Base-by-base conservation (phyloP, 176 grass and related monocot species). In the Avena eriantha region DNA sequence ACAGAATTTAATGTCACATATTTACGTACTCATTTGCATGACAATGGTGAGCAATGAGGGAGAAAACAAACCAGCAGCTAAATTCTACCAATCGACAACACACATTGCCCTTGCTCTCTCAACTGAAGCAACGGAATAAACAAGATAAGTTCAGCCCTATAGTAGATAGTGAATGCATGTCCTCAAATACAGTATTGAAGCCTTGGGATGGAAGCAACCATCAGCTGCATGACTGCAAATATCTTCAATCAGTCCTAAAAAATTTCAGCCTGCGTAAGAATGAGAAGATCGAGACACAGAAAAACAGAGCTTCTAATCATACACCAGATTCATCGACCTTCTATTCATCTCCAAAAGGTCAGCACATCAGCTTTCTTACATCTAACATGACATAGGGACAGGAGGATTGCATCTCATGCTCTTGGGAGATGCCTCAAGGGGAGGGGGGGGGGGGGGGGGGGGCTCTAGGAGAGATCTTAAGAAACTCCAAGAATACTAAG, bases 401-500 rank as follows among this genome's bases (percentile, higher is more conserved):
- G n/a, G 84, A 76, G 9, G 80, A 84, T 87, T 90, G 90, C 90
- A 81, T 90, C 23, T 92, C 90, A 81, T 85, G 64, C 61, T 78
- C 86, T 72, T 91, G 84, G 90, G 90, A 92, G 77, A 89, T 92
- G 82, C 87, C 82, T 82, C 90, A 79, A 83, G 89, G 90, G 29
- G 29, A 29, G 29, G 29, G 29, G 29, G 35, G 93, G 89, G 90
- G 29, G 29, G 2, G 29, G 29, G 29, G 29, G 35, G 93, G 93
- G 1, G 91, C 93, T 61, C 83, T 95, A 55, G 93, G 93, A 8
- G 93, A 93, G 79, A 95, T 95, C 29, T 90, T 95, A 84, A 80
- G 83, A 18, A 93, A 93, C 60, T 86, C 90, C 77, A 93, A 83
- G 74, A 80, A 79, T 56, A 61, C 23, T 12, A 86, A 91, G 12